Evolutionary conservation across 768 basidiomycete species (phyloP).

Genomic region (Tulasnella sp.): DNA sequence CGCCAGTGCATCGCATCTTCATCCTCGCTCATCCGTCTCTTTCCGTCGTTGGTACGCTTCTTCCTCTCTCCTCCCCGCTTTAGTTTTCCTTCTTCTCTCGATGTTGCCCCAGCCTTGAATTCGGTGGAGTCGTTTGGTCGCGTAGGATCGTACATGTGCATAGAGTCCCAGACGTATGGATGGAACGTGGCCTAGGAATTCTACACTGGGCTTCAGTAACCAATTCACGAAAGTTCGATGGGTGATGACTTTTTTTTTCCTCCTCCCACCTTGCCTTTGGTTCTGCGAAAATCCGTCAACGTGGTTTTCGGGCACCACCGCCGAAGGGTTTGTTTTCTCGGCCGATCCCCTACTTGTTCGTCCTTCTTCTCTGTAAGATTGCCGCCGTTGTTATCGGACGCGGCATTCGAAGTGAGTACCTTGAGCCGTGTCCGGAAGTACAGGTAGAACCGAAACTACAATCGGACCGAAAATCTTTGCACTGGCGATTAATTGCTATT

Average conservation of each 20-base stretch:
- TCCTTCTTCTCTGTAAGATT: neutral
- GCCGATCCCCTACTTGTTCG: conserved; percentile 63
- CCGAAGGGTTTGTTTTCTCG: conserved; percentile 84
- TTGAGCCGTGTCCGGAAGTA: conserved; percentile 44
- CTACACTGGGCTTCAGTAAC: neutral
- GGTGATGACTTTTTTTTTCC: conserved; percentile 60
- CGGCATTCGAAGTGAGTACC: conserved; percentile 38
- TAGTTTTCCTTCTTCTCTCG: conserved; percentile 69
- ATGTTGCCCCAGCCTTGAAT: conserved; percentile 74
- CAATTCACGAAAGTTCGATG: neutral
- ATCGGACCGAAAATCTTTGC: conserved; percentile 51
- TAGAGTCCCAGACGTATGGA: conserved; percentile 63
- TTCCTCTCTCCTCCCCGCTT: conserved; percentile 54
- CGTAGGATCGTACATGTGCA: conserved; percentile 72
- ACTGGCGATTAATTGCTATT: too few species aligned
- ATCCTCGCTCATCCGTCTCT: conserved; percentile 39
- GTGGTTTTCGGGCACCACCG: conserved; percentile 86
- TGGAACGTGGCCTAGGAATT: conserved; percentile 20
- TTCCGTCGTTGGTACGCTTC: conserved; percentile 47
- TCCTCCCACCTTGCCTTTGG: conserved; percentile 40
- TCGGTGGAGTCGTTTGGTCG: conserved; percentile 87
- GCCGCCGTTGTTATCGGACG: conserved; percentile 6
- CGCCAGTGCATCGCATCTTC: conserved; percentile 8
- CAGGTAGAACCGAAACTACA: conserved; percentile 66
- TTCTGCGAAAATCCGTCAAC: conserved; percentile 64